Evolutionary conservation across 306 rosid genomes (phyloP), one percentile per base, ranked within the genome.

Genomic region (Pyrus bretschneideri): DNA sequence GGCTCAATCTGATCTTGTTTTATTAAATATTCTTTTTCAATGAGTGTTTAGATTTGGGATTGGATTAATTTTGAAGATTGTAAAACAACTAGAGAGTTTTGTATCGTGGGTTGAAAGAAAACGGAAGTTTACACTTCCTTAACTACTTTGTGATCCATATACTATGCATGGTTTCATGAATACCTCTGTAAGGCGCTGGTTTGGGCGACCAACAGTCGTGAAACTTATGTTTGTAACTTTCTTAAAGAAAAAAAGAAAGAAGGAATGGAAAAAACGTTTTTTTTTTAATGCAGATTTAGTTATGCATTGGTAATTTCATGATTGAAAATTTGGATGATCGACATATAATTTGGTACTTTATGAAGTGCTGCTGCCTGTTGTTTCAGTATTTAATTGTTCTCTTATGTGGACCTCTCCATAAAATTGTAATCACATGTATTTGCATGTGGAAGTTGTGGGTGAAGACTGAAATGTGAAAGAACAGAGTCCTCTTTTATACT

Each of bases 61-160:
- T 38, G 17, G 59, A 14, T 59, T 60, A 25, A 4, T 52, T 12
- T 15, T 49, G 15, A 29, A 29, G 76, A 49, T 23, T 64, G 35
- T 76, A 65, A 76, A 58, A 68, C 72, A 72, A 30, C 33, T 67
- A 75, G 38, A 54, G 81, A 59, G 79, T 33, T 25, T 46, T 38
- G 63, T 30, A 44, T 63, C 2, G 7, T 19, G 44, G 23, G n/a
- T 1, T 63, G 69, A 30, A 18, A 31, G 6, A 64, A 7, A 35
- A 27, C 10, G 9, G 7, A 58, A 38, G 51, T 35, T 71, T 55
- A n/a, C 49, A 8, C 38, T 57, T 58, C 38, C 54, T 58, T 29
- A 35, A 12, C 42, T 55, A 33, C 51, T 33, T 5, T 58, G 54
- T 58, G 25, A 9, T 23, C 40, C 67, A 61, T 64, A 22, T 60